Base-by-base conservation (phyloP, 1,284 basidiomycete genomes). In the Cryptococcus sp. region DNA sequence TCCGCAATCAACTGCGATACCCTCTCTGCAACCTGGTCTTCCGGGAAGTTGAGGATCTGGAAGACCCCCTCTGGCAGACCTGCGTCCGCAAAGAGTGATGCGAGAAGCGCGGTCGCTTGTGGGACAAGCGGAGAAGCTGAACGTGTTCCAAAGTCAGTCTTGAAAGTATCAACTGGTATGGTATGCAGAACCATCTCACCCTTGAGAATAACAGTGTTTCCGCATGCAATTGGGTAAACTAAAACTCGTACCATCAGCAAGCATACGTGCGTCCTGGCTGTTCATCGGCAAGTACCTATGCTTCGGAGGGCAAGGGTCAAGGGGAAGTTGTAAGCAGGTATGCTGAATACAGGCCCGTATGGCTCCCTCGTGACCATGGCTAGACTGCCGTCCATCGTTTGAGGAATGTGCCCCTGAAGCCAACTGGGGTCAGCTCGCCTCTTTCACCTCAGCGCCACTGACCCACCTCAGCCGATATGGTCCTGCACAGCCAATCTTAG, bases 31-130 rank as follows among this genome's bases (percentile, higher is more conserved):
- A 81, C 78, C 42, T 79, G 78, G 42, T 81, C 71, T 11, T 78
- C 76, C 0, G 82, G 80, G 59, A 82, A 81, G 20, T 84, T 81
- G 4, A 87, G 64, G 49, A 82, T 80, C 60, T 85, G 85, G 18
- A 87, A 64, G 2, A 85, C 84, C 4, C 85, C 85, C 7, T 76
- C 71, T 2, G 86, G 85, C 1, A 87, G 68, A 1, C 85, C 85
- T 2, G 84, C 85, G 61, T 81, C 69, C 37, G 44, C 46, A 42
- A 70, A 68, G 4, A 70, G 50, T 1, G 64, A 56, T 8, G 61
- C 67, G 7, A 71, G 55, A 18, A 67, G 55, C 15, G 52, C 37
- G 38, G 63, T 66, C 0, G 64, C 35, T 36, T 67, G 61, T 11
- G 70, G 70, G 21, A 69, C 55, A 20, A 66, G 47, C 1, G 59